Conservation (phyloP, 495 filamentous ascomycete genomes). For the Penicillium taxi region DNA sequence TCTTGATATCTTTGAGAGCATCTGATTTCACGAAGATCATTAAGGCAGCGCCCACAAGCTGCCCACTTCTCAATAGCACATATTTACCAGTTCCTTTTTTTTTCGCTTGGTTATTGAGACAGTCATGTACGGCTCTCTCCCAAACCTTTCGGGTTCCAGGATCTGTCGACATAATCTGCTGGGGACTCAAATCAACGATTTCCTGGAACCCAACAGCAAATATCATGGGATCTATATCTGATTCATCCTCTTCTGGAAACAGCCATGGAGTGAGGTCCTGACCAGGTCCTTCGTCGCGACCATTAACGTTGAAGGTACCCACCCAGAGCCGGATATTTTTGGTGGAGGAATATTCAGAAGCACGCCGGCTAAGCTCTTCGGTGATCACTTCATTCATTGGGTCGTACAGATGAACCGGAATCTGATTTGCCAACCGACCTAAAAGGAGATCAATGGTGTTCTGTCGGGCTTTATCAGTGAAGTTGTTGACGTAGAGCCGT, state of each 20-base stretch:
- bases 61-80: constrained; percentile 80
- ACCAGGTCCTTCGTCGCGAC: constrained; percentile 62
- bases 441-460: constrained; percentile 90
- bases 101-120: constrained; percentile 63
- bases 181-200: constrained; percentile 91
- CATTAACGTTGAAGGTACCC: constrained; percentile 94
- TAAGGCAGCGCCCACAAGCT: constrained; percentile 88
- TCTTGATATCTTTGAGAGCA: constrained; percentile 73
- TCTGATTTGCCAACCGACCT: constrained; percentile 74
- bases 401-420: constrained; percentile 79
- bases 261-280: constrained; percentile 83
- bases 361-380: constrained; percentile 58
- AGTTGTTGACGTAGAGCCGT: constrained; percentile 93
- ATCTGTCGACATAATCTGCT: constrained; percentile 99
- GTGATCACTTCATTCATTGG: constrained; percentile 87
- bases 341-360: constrained; percentile 45
- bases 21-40: constrained; percentile 82
- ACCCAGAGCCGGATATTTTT: constrained; percentile 58
- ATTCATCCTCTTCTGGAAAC: constrained; percentile 46
- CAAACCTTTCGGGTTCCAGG: constrained; percentile 75
- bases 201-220: constrained; percentile 92
- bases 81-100: constrained; percentile 63
- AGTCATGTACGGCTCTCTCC: constrained; percentile 72
- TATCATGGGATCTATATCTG: constrained; percentile 41
- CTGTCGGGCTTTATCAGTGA: constrained; percentile 85